A percentile compares a stretch with the other conserved stretches of the same genome.
Conservation (phyloP, 257 asterid genomes). For the Salvia rosmarinus region DNA sequence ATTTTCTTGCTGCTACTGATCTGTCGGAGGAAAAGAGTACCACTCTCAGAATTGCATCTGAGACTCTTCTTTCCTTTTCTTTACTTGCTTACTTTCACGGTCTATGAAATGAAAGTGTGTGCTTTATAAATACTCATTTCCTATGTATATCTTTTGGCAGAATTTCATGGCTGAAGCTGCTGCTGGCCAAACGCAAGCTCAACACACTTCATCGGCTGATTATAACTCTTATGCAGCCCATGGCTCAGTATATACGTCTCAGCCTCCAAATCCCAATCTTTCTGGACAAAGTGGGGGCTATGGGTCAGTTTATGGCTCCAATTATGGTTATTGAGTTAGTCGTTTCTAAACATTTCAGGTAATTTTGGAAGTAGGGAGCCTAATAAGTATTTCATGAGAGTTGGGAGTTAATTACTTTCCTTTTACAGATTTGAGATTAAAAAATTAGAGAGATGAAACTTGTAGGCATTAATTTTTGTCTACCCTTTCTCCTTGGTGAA, state of each 20-base stretch:
- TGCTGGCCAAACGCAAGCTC: constrained; percentile 25
- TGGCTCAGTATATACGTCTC: constrained; percentile 24
- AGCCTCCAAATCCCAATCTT: constrained; percentile 29
- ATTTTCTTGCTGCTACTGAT: not conserved
- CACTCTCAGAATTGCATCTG: not conserved
- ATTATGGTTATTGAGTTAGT: constrained; percentile 25
- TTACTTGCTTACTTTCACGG: not conserved
- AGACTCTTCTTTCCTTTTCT: not conserved
- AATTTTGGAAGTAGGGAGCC: not conserved
- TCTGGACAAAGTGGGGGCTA: constrained; percentile 33
- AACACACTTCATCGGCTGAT: constrained; percentile 26
- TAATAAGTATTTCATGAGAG: constrained; percentile 12
- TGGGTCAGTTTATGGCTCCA: constrained; percentile 29
- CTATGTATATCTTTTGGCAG: constrained; percentile 16
- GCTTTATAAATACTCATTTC: not conserved
- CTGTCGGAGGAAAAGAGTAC: not conserved
- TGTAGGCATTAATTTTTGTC: not conserved
- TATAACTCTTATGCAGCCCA: constrained; percentile 29
- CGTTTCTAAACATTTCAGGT: not conserved
- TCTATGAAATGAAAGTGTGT: not conserved
- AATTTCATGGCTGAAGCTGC: constrained; percentile 35
- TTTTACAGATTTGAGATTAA: constrained; percentile 2
- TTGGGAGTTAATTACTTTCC: not conserved
- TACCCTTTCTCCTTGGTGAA: not conserved
- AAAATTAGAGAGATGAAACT: not conserved